These are phyloP conservation scores for Nosema muscidifuracis DNA, from an alignment of 371 early-diverging fungal genomes.

Conservation along the genomic window DNA sequence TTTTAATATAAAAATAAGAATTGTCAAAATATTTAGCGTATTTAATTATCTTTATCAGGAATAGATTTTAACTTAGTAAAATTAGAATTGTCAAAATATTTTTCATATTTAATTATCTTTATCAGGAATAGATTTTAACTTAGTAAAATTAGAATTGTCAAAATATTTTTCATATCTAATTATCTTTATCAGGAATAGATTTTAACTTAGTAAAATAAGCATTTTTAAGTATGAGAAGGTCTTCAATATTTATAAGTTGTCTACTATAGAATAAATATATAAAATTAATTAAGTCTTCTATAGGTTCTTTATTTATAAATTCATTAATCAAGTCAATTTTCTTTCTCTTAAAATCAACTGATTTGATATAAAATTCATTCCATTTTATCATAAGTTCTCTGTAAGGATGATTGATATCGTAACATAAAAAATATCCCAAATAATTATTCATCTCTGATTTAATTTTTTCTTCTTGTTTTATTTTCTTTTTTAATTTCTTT, in stretches of 20 bases:
- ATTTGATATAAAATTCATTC: not conserved
- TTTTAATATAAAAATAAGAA: too few relatives aligned
- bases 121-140: too few relatives aligned
- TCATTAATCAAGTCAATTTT: not conserved
- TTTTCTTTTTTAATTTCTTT: not conserved
- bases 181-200: too few relatives aligned
- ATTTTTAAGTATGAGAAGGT: not conserved
- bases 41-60: too few relatives aligned
- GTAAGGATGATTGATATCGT: not conserved
- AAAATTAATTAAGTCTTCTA: not conserved
- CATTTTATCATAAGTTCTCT: slow-evolving; percentile 2
- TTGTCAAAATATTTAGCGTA: too few relatives aligned
- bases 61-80: too few relatives aligned
- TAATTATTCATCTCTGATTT: not conserved
- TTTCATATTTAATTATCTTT: too few relatives aligned
- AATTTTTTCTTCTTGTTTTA: not conserved
- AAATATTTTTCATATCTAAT: too few relatives aligned
- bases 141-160: too few relatives aligned
- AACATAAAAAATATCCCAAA: not conserved
- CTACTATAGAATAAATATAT: not conserved
- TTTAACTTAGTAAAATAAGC: too few relatives aligned
- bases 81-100: too few relatives aligned
- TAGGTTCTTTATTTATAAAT: not conserved
- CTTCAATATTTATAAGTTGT: not conserved
- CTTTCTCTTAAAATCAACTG: too few relatives aligned